Evolutionary conservation across 148 eudicot species (phyloP).

Genomic region (Nepenthes gracilis): DNA sequence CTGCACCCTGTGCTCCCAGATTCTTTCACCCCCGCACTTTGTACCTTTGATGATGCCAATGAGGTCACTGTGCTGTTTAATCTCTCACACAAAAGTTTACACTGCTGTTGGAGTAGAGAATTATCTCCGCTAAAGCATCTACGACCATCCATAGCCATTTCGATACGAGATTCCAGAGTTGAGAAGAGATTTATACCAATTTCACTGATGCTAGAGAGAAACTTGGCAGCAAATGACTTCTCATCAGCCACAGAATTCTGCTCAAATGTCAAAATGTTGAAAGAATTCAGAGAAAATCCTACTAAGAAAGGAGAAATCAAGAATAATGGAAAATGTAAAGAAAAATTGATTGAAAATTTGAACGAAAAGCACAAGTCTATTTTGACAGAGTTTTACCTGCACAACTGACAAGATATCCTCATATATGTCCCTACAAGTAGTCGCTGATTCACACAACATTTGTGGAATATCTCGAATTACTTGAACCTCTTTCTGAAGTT

Average conservation of each 20-base stretch:
- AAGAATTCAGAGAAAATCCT: no score
- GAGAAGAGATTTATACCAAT: conserved; percentile 59
- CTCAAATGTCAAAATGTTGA: conserved; percentile 7
- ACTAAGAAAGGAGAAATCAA: not conserved
- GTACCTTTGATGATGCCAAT: conserved; percentile 27
- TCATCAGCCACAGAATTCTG: conserved; percentile 61
- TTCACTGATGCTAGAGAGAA: conserved; percentile 52
- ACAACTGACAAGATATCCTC: conserved; percentile 45
- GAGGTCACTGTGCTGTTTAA: conserved; percentile 32
- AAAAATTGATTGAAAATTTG: no score
- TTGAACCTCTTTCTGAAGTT: conserved; percentile 56
- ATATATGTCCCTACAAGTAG: conserved; percentile 48
- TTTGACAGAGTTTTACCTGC: conserved; percentile 30
- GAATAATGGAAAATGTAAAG: no score
- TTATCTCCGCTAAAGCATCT: conserved; percentile 18
- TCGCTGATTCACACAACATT: conserved; percentile 43
- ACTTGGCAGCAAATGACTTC: conserved; percentile 43
- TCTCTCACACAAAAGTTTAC: conserved; percentile 39
- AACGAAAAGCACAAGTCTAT: no score
- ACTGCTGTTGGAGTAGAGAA: conserved; percentile 35
- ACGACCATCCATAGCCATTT: conserved; percentile 27
- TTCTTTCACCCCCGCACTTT: conserved; percentile 14
- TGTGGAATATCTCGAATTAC: conserved; percentile 44
- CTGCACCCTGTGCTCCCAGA: conserved; percentile 10
- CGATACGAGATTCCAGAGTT: conserved; percentile 54